These are phyloP conservation scores for Blastocystis sp. DNA, from an alignment of 352 stramenopile species.

Conservation along the genomic window DNA sequence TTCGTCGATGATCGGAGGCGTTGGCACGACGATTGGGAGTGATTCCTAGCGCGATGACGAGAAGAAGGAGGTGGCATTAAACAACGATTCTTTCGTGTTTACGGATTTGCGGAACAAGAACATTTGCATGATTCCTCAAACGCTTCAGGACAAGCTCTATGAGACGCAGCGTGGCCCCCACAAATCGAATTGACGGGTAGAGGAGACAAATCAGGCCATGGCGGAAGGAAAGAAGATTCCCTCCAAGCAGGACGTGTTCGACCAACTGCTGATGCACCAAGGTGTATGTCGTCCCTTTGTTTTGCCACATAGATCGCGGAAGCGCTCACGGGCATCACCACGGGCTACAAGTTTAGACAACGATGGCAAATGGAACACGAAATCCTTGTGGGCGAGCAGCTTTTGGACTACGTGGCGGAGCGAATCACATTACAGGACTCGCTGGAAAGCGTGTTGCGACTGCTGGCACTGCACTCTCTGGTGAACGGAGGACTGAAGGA, in stretches of 20 bases:
- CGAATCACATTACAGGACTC: constrained; percentile 59
- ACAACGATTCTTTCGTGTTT: constrained; percentile 44
- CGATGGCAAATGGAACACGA: constrained; percentile 62
- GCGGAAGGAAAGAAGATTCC: neutral
- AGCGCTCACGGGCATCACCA: constrained; percentile 2
- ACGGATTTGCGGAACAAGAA: constrained; percentile 56
- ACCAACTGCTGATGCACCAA: constrained; percentile 41
- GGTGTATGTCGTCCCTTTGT: neutral
- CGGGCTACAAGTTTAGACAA: constrained; percentile 34
- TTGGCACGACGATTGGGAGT: neutral
- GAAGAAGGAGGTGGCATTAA: neutral
- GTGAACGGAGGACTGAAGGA: constrained; percentile 27
- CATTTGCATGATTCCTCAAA: constrained; percentile 34
- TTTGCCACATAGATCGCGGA: neutral
- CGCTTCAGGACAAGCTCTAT: constrained; percentile 37
- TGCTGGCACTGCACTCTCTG: constrained; percentile 22
- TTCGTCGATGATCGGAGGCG: constrained; percentile 29
- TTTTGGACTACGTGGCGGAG: constrained; percentile 47
- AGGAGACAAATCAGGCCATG: neutral
- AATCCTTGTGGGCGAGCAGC: constrained; percentile 18
- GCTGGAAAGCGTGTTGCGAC: neutral
- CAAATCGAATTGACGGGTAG: neutral
- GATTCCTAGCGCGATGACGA: constrained; percentile 1
- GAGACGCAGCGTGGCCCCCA: neutral
- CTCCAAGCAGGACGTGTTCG: constrained; percentile 29